A percentile compares a stretch with the other conserved stretches of the same genome.
Conservation (phyloP, 2,329 filamentous ascomycete genomes). For the Aureobasidium sp. region DNA sequence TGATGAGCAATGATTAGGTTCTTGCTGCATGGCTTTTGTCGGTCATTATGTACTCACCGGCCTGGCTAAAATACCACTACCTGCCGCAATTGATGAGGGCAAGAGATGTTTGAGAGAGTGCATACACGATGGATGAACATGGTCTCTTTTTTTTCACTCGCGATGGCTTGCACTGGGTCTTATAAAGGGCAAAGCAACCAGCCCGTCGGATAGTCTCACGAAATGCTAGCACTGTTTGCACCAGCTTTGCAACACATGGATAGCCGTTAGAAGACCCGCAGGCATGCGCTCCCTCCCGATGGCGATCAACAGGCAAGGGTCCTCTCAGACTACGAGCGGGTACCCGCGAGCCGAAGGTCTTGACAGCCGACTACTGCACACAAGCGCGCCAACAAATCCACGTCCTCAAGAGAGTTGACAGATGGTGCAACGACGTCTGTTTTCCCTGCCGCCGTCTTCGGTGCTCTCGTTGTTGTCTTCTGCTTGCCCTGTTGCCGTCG, state of each 20-base stretch:
- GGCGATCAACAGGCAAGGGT: slow-evolving; percentile 16
- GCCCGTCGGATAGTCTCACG: slow-evolving; percentile 13
- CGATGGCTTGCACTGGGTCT: slow-evolving; percentile 10
- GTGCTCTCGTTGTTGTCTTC: slow-evolving; percentile 13
- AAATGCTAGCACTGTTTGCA: slow-evolving; percentile 17
- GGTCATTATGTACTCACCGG: slow-evolving; percentile 6
- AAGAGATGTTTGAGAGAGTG: slow-evolving; percentile 1
- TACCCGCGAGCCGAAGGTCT: slow-evolving; percentile 15
- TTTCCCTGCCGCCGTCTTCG: slow-evolving; percentile 1
- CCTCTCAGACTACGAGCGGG: slow-evolving; percentile 15
- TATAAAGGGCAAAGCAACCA: slow-evolving; percentile 15
- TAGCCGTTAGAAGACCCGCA: slow-evolving; percentile 16
- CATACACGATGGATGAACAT: slow-evolving; percentile 10
- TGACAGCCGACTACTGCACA: slow-evolving; percentile 17
- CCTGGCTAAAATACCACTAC: slow-evolving; percentile 6
- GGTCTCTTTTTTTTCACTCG: slow-evolving; percentile 8
- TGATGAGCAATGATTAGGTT: neutral
- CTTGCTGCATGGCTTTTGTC: neutral
- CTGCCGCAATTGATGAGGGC: slow-evolving; percentile 5
- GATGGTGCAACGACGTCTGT: slow-evolving; percentile 13
- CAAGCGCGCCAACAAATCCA: slow-evolving; percentile 16
- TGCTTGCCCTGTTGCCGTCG: slow-evolving; percentile 16
- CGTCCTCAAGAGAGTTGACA: slow-evolving; percentile 11
- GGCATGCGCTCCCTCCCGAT: slow-evolving; percentile 15
- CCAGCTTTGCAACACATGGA: slow-evolving; percentile 17